These are phyloP conservation scores for Leccinum brunneo-olivaceum DNA, from an alignment of 1,284 basidiomycete genomes.

Conservation along the genomic window DNA sequence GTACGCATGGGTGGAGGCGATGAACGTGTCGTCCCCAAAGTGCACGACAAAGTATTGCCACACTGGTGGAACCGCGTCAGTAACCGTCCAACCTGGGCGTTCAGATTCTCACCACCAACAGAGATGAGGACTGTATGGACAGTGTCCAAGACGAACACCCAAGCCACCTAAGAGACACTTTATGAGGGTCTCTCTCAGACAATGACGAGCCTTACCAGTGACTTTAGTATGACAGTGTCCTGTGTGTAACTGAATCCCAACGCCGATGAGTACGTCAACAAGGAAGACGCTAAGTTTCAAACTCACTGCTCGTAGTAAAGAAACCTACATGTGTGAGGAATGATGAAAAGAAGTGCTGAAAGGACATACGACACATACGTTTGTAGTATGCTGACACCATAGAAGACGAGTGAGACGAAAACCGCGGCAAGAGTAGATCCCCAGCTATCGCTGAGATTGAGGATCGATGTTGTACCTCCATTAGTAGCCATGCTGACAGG, in stretches of 20 bases:
- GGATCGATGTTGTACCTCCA: not conserved
- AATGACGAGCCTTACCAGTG: conserved; percentile 9
- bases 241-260: conserved; percentile 14
- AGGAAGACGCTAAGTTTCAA: not conserved
- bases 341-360: not conserved
- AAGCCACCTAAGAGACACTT: conserved; percentile 17
- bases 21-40: conserved; percentile 17
- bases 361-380: conserved; percentile 14
- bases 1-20: conserved; percentile 18
- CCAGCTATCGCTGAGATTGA: conserved; percentile 18
- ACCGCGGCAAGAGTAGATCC: conserved; percentile 21
- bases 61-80: conserved; percentile 13
- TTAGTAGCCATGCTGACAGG: conserved; percentile 11
- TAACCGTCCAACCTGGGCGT: not conserved
- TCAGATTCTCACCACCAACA: conserved; percentile 13
- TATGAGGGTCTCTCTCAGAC: not conserved
- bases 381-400: conserved; percentile 24
- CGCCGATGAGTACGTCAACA: conserved; percentile 4
- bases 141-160: conserved; percentile 19
- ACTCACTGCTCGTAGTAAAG: conserved; percentile 26
- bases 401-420: conserved; percentile 20
- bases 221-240: conserved; percentile 13
- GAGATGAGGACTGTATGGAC: conserved; percentile 18
- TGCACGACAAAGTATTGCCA: conserved; percentile 23
- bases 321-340: conserved; percentile 13